These are phyloP conservation scores for Saprolegnia parasitica DNA, from an alignment of 352 stramenopile species.

Conservation along the genomic window DNA sequence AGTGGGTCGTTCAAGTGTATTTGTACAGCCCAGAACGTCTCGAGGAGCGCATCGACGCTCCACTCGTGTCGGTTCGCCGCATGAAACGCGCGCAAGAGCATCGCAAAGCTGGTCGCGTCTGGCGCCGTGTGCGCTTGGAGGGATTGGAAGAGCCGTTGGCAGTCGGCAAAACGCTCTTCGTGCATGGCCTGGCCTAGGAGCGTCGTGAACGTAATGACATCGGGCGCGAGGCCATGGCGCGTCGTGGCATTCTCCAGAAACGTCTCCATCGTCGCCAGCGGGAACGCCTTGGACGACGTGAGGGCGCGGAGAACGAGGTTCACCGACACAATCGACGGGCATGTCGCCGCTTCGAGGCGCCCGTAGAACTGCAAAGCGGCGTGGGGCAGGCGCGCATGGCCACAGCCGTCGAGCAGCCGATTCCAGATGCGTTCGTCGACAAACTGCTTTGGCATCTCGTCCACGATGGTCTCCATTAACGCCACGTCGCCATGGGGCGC, in stretches of 20 bases:
- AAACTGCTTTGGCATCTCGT: not conserved
- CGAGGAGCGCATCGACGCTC: not conserved
- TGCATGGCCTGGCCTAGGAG: not conserved
- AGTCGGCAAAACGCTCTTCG: not conserved
- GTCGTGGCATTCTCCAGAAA: not conserved
- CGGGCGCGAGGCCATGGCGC: not conserved
- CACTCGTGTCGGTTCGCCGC: not conserved
- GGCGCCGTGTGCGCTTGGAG: not conserved
- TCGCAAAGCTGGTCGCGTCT: not conserved
- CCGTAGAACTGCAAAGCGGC: conserved; percentile 3
- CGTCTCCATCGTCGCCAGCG: not conserved
- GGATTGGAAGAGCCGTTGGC: not conserved
- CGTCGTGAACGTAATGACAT: not conserved
- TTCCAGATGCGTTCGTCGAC: conserved; percentile 1
- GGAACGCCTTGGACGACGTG: not conserved
- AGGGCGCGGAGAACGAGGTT: not conserved
- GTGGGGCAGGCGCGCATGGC: not conserved
- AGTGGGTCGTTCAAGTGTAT: not conserved
- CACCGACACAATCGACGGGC: not conserved
- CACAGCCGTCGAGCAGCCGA: conserved; percentile 6
- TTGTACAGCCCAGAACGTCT: not conserved
- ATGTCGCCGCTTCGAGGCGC: not conserved
- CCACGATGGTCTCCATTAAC: not conserved
- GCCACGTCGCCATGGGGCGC: not conserved
- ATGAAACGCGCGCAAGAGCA: not conserved